Evolutionary conservation across 73 alveolate genomes (phyloP).

Genomic region (Paramecium pentaurelia): DNA sequence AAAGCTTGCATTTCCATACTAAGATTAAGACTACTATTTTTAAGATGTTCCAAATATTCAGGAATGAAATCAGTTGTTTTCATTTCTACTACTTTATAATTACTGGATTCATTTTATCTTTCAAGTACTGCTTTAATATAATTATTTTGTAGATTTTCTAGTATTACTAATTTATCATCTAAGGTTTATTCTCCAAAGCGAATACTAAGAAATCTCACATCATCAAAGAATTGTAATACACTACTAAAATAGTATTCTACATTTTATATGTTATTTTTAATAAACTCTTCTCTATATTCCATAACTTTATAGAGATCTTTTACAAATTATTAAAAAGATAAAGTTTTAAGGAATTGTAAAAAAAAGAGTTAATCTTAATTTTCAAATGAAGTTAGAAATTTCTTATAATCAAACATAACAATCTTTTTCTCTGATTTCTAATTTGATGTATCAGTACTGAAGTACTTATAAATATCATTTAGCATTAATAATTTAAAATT

Average conservation of each 20-base stretch:
- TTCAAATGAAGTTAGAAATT: conserved; percentile 17
- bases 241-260: background rate
- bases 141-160: background rate
- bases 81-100: conserved; percentile 25
- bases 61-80: conserved; percentile 48
- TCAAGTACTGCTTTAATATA: conserved; percentile 41
- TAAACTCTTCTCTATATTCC: conserved; percentile 38
- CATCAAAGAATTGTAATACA: background rate
- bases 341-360: conserved; percentile 11
- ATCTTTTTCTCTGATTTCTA: conserved; percentile 5
- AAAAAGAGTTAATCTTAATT: background rate
- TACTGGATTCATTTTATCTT: background rate
- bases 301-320: conserved; percentile 38
- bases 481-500: background rate
- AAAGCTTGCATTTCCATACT: conserved; percentile 47
- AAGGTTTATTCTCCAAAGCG: conserved; percentile 12
- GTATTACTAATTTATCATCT: background rate
- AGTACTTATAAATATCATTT: conserved; percentile 29
- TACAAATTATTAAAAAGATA: conserved; percentile 25
- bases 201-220: background rate
- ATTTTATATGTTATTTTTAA: background rate
- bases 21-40: background rate
- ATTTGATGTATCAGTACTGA: background rate
- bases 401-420: conserved; percentile 44
- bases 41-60: conserved; percentile 38